Conservation (phyloP, 768 basidiomycete genomes). For the Boletus eberwhitei region DNA sequence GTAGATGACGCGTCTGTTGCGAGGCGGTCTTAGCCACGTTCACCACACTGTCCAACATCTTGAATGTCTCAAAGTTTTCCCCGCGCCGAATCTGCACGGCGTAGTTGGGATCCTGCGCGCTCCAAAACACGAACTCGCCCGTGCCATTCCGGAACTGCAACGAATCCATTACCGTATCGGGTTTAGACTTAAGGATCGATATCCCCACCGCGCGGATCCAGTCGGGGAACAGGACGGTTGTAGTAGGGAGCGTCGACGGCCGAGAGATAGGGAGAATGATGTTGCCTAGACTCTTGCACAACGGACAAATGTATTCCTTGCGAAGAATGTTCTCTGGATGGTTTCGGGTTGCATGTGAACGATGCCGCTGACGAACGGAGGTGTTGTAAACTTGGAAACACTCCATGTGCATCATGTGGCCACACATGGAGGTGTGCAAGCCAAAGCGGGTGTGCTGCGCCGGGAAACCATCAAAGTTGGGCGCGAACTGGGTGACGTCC, state of each 20-base stretch:
- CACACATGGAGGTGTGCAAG: conserved; percentile 83
- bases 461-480: conserved; percentile 74
- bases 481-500: conserved; percentile 40
- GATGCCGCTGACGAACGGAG: conserved; percentile 84
- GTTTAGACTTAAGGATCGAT: conserved; percentile 80
- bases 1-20: conserved; percentile 78
- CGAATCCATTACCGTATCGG: conserved; percentile 67
- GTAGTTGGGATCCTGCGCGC: conserved; percentile 75
- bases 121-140: conserved; percentile 88
- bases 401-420: conserved; percentile 94
- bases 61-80: conserved; percentile 57
- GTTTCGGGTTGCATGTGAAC: conserved; percentile 83
- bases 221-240: conserved; percentile 67
- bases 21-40: conserved; percentile 74
- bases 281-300: conserved; percentile 96
- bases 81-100: conserved; percentile 48
- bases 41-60: conserved; percentile 88
- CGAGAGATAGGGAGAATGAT: conserved; percentile 80
- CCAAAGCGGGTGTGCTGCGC: conserved; percentile 76
- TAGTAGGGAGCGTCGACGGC: conserved; percentile 43
- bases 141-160: conserved; percentile 77
- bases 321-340: conserved; percentile 94
- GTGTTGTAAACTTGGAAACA: conserved; percentile 90
- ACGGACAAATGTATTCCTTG: conserved; percentile 92
- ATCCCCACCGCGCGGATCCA: conserved; percentile 91